Evolutionary conservation across 2,329 filamentous ascomycete species (phyloP).

Genomic region (Ascochyta lentis): DNA sequence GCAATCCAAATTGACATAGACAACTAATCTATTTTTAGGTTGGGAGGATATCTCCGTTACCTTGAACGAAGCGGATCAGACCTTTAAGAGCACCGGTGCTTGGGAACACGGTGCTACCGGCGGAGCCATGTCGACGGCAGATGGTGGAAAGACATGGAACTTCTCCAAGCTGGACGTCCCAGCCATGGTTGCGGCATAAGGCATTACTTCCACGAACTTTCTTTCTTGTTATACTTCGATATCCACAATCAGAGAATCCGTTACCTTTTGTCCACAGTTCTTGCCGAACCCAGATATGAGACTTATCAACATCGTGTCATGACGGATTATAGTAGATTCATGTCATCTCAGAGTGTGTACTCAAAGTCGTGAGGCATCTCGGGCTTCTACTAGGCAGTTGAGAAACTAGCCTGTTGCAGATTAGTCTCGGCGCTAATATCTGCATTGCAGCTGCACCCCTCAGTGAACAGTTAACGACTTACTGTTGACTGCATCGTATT

Average conservation of each 20-base stretch:
- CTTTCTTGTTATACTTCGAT: neutral
- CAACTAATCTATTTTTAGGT: slow-evolving; percentile 11
- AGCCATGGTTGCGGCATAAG: neutral
- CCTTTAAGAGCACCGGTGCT: slow-evolving; percentile 19
- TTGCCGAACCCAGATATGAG: too few species aligned
- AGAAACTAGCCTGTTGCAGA: neutral
- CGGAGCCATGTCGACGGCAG: slow-evolving; percentile 26
- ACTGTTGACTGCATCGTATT: too few species aligned
- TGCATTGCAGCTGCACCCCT: neutral
- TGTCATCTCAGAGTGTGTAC: neutral
- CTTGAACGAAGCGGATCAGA: slow-evolving; percentile 22
- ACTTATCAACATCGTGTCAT: too few species aligned
- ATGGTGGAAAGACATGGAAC: slow-evolving; percentile 29
- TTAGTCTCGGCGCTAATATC: neutral
- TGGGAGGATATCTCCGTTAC: slow-evolving; percentile 28
- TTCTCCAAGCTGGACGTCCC: slow-evolving; percentile 17
- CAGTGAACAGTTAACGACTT: neutral
- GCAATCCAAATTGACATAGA: too few species aligned
- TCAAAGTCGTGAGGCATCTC: neutral
- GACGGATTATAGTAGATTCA: neutral
- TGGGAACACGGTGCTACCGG: slow-evolving; percentile 25
- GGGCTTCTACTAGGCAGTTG: neutral
- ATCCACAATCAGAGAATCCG: too few species aligned
- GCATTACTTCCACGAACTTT: too few species aligned
- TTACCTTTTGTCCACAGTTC: too few species aligned